Percentiles rank a stretch among this genome's conserved stretches.
Conservation (phyloP, 352 stramenopile species). For the Phytophthora crassamura region DNA sequence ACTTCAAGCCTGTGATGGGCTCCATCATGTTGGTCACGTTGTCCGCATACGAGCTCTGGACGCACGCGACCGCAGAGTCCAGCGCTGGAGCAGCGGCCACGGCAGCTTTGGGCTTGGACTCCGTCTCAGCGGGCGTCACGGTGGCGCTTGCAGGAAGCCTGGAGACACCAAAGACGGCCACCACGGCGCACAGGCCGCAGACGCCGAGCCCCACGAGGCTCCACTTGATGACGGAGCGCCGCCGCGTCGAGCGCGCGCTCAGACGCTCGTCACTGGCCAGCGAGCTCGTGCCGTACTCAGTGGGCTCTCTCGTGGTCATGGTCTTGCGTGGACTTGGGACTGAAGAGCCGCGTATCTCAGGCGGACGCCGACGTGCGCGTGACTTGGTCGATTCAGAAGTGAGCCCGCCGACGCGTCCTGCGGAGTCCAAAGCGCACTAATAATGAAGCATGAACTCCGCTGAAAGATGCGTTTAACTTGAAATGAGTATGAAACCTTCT, state of each 20-base stretch:
- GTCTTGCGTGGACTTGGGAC: no score
- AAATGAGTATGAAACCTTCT: background rate
- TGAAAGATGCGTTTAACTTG: background rate
- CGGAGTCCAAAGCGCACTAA: background rate
- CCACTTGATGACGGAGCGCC: slow-evolving; percentile 20
- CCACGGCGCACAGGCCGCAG: slow-evolving; percentile 16
- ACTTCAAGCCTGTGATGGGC: no score
- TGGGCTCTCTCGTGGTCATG: slow-evolving; percentile 18
- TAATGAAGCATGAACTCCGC: background rate
- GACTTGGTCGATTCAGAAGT: slow-evolving; percentile 4
- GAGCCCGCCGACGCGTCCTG: background rate
- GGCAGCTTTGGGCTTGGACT: slow-evolving; percentile 10
- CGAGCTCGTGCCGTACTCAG: slow-evolving; percentile 46
- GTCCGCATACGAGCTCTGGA: no score
- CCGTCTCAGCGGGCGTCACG: slow-evolving; percentile 3
- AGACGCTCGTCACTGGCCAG: slow-evolving; percentile 24
- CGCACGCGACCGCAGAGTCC: no score
- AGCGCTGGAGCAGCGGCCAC: background rate
- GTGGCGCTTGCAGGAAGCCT: slow-evolving; percentile 17
- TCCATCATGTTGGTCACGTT: no score
- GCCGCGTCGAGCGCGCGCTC: slow-evolving; percentile 14
- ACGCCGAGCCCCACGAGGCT: slow-evolving; percentile 20
- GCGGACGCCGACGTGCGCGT: background rate
- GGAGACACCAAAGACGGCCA: slow-evolving; percentile 17
- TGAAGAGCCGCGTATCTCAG: background rate